A percentile compares a stretch with the other conserved stretches of the same genome.
Conservation (phyloP, 2,329 filamentous ascomycete genomes). For the Trichoderma endophyticum region DNA sequence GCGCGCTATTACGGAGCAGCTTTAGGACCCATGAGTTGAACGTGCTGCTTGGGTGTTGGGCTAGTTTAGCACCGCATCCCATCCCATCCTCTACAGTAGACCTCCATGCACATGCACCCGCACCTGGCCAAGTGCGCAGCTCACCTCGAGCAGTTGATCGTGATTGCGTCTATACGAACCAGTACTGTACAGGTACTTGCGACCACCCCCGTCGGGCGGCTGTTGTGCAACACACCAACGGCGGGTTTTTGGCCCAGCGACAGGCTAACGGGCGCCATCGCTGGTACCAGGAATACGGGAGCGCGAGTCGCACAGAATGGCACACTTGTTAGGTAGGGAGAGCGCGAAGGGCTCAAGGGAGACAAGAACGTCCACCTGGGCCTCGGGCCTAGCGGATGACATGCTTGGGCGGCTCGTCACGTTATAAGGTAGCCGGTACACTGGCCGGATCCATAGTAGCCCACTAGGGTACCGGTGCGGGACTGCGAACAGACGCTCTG, state of each 20-base stretch:
- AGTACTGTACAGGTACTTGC: background rate
- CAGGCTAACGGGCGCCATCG: conserved; percentile 2
- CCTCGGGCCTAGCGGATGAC: conserved; percentile 3
- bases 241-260: conserved; percentile 3
- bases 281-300: conserved; percentile 11
- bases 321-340: background rate
- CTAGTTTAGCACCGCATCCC: background rate
- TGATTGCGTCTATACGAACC: background rate
- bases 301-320: background rate
- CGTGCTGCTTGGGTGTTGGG: background rate
- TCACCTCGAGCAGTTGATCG: no score
- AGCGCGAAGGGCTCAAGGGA: background rate
- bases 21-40: background rate
- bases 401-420: conserved; percentile 17
- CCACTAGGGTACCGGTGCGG: background rate
- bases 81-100: background rate
- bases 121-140: background rate
- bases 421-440: background rate
- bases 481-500: background rate
- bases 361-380: background rate
- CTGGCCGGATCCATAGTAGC: background rate
- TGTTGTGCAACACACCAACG: conserved; percentile 18
- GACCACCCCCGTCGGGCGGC: background rate
- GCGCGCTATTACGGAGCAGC: background rate
- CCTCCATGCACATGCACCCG: background rate